Conservation (phyloP, 108 stramenopile species). For the Skeletonema potamos region DNA sequence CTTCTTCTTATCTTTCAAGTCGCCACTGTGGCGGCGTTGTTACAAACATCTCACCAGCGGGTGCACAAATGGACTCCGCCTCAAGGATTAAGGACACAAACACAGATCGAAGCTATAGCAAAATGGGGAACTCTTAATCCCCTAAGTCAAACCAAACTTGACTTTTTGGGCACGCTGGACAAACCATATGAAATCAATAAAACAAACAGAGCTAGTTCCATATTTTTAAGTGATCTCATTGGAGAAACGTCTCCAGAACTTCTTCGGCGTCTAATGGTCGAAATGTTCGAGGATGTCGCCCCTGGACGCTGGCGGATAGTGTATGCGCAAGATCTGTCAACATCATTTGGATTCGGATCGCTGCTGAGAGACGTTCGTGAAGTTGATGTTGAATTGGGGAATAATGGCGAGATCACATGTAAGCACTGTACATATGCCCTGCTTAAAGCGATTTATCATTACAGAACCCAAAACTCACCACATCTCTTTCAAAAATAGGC, state of each 20-base stretch:
- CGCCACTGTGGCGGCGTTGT: background rate
- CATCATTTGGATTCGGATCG: conserved; percentile 27
- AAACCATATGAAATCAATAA: conserved; percentile 12
- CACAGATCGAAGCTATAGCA: background rate
- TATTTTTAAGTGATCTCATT: conserved; percentile 6
- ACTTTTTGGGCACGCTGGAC: conserved; percentile 16
- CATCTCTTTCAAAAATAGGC: background rate
- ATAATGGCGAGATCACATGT: conserved; percentile 12
- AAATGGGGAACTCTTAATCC: conserved; percentile 4
- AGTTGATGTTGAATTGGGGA: conserved; percentile 9
- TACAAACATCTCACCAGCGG: background rate
- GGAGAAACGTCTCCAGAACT: conserved; percentile 9
- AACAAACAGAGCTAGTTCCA: conserved; percentile 14
- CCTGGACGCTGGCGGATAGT: conserved; percentile 16
- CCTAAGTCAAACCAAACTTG: conserved; percentile 9
- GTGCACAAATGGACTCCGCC: background rate
- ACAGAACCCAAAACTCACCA: background rate
- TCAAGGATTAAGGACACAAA: background rate
- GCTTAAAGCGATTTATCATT: background rate
- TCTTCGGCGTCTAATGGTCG: conserved; percentile 8
- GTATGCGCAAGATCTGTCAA: conserved; percentile 8
- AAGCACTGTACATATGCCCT: too few relatives aligned
- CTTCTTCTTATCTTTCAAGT: background rate
- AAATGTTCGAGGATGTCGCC: conserved; percentile 9
- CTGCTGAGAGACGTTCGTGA: background rate